A percentile compares a stretch with the other conserved stretches of the same genome.
These are phyloP conservation scores for Polyporus arcularius DNA, from an alignment of 768 basidiomycete species.

Conservation along the genomic window DNA sequence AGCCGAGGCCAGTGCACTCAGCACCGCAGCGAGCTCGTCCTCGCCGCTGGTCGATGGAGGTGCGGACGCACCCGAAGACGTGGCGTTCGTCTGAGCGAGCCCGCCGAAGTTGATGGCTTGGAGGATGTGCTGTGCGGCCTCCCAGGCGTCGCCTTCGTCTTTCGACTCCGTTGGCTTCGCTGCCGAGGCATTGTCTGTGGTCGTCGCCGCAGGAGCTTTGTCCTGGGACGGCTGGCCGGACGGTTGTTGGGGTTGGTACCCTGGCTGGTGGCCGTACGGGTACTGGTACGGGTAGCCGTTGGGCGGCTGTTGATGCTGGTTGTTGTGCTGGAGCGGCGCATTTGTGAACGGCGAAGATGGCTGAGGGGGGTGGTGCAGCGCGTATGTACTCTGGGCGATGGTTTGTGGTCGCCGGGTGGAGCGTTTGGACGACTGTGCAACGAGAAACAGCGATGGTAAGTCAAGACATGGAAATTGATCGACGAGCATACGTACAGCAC, in stretches of 20 bases:
- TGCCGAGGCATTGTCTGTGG: not conserved
- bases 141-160: conserved; percentile 58
- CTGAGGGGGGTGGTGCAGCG: conserved; percentile 25
- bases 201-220: not conserved
- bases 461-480: not conserved
- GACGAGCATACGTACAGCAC: conserved; percentile 57
- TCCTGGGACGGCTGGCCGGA: conserved; percentile 1
- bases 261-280: conserved; percentile 13
- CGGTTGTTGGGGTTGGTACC: conserved; percentile 3
- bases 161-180: conserved; percentile 11
- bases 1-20: conserved; percentile 7
- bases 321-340: conserved; percentile 43
- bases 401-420: conserved; percentile 83
- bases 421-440: conserved; percentile 68
- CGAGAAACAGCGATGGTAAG: conserved; percentile 4
- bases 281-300: conserved; percentile 14
- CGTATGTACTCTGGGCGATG: conserved; percentile 30
- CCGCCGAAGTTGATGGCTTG: conserved; percentile 74
- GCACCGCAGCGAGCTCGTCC: conserved; percentile 17
- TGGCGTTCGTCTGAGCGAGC: conserved; percentile 30
- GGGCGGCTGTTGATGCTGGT: conserved; percentile 27
- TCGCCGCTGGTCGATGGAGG: not conserved
- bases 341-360: conserved; percentile 62
- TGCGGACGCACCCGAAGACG: not conserved
- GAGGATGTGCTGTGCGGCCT: conserved; percentile 76